Base-by-base conservation (phyloP, 306 rosid species). In the Sicyos baderoa region DNA sequence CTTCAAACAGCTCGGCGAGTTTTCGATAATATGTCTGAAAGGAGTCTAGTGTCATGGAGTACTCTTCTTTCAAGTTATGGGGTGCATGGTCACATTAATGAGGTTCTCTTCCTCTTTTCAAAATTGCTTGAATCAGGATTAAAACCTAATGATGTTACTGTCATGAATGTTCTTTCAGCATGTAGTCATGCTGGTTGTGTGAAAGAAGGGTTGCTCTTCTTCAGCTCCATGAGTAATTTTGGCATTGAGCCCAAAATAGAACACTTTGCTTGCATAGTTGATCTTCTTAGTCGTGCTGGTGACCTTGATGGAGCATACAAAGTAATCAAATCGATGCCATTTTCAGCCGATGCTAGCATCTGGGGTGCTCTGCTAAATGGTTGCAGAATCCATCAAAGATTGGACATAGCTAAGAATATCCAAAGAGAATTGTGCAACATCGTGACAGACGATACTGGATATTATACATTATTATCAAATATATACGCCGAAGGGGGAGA, bases 311-410 rank as follows among this genome's bases (percentile, higher is more conserved):
- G 79, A 65, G 96, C 96, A 23, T 86, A 89, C 23, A 71, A 81
- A 52, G 75, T 87, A 53, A 84, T 89, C 70, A 87, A 84, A 76
- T 84, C 89, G 7, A 83, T 84, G 84, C 49, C 66, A 19, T 44
- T 5, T 15, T 82, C 85, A 14, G 76, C 82, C 12, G 89, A 82
- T 73, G 86, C 98, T 49, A 86, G 96, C 83, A 84, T 86, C 64
- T 92, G 95, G 96, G 88, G 93, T 23, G 78, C 95, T 79, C 70
- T 92, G 67, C 89, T 92, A 22, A 89, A 92, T 42, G 98, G 98
- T 0, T 92, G 98, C 76, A 79, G 93, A 74, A 92, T 92, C 68
- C 89, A 92, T 77, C 77, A 75, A 56, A 78, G 88, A 76, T 66
- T 82, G 83, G 96, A 92, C 78, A 48, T 89, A 76, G 74, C 88